These are phyloP conservation scores for Bipolaris cookei DNA, from an alignment of 2,329 filamentous ascomycete genomes.

Conservation along the genomic window DNA sequence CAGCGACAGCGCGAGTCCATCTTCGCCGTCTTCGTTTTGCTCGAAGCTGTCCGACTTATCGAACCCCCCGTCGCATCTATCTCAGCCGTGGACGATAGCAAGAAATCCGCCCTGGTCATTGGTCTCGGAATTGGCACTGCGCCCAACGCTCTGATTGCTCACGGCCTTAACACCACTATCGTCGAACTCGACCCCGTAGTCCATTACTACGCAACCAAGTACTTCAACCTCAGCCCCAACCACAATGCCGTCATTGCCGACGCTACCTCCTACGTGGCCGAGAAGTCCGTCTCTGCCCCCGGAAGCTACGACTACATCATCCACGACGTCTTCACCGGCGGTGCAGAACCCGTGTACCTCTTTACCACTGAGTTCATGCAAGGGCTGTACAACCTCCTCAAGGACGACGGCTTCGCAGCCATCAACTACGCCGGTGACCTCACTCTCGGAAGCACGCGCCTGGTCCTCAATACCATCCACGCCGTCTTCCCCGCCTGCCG, in stretches of 20 bases:
- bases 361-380: conserved; percentile 87
- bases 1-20: conserved; percentile 78
- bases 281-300: conserved; percentile 55
- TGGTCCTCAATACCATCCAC: conserved; percentile 82
- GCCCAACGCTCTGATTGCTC: conserved; percentile 81
- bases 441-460: conserved; percentile 72
- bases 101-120: conserved; percentile 83
- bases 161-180: conserved; percentile 90
- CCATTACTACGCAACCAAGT: conserved; percentile 78
- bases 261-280: conserved; percentile 71
- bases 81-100: conserved; percentile 59
- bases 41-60: conserved; percentile 87
- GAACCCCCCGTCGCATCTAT: conserved; percentile 49
- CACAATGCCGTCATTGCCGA: conserved; percentile 83
- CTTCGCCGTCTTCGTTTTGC: conserved; percentile 94
- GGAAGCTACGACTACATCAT: conserved; percentile 85
- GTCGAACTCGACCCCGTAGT: conserved; percentile 94
- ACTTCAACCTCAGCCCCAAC: conserved; percentile 79
- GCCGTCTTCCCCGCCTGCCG: conserved; percentile 87
- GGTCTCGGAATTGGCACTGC: conserved; percentile 93
- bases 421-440: conserved; percentile 98
- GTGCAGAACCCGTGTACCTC: conserved; percentile 84
- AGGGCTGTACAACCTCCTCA: conserved; percentile 73
- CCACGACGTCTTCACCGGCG: conserved; percentile 97
- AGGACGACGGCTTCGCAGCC: conserved; percentile 80